Evolutionary conservation across 2,329 filamentous ascomycete genomes (phyloP), one percentile per base, ranked within the genome.

Genomic region (Aspergillus sojae): DNA sequence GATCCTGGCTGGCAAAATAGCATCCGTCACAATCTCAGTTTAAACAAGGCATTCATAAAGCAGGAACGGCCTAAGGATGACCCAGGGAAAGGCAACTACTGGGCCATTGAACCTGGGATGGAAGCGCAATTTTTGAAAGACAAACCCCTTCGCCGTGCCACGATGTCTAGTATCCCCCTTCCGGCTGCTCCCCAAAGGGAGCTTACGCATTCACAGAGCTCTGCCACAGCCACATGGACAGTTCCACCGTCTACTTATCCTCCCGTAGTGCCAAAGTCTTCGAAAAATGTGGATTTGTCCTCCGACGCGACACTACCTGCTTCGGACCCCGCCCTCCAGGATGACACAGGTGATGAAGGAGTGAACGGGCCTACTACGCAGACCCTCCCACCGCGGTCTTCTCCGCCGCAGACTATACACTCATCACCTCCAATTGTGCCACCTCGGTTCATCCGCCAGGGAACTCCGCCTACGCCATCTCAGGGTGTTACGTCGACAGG

Each of bases 1-100:
- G 93, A 97, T 72, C 89, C 91, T 12, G 94, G 95, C 67, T 99
- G 95, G 95, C 94, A 98, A 79, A 99, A 99, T 79, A 98, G 95
- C 81, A 99, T 99, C 77, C 91, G 95, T 39, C 95, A 99, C 79
- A 99, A 99, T 71, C 88, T 99, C 39, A 97, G 94, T 74, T 84
- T 99, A 52, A 96, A 97, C 84, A 98, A 98, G 81, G 92, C 92
- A 54, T 98, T 98, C 74, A 89, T 94, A 76, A 98, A 98, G 81
- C 91, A 96, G 74, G 94, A 97, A 78, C 88, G 95, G 63, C 93
- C 94, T 62, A 98, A 98, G 83, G 94, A 97, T 75, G 95, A 98
- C 73, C 94, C 94, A 3, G 95, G 95, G 71, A 98, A 98, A 80
- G 95, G 95, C 50, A 94, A 97, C 78, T 98, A 98, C 81, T 98